Evolutionary conservation across 1,139 yeast genomes (phyloP).

Genomic region (Saccharomyces hybrid): DNA sequence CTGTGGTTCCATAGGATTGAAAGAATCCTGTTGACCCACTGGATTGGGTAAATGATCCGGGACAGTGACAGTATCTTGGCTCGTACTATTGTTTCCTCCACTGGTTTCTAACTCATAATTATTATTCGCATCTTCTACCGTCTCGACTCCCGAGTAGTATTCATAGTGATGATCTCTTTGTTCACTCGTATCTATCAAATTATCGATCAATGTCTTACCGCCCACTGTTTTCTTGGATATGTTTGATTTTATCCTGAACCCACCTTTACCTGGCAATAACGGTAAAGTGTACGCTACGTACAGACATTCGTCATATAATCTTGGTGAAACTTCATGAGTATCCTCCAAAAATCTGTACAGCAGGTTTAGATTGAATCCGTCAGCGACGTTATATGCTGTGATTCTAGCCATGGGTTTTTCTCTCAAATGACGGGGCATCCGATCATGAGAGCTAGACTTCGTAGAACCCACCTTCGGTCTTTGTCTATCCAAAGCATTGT

Average conservation of each 20-base stretch:
- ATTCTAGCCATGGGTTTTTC: slow-evolving; percentile 51
- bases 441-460: not conserved
- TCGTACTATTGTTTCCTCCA: slow-evolving; percentile 16
- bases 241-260: slow-evolving; percentile 74
- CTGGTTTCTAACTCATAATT: slow-evolving; percentile 34
- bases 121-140: slow-evolving; percentile 56
- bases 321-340: slow-evolving; percentile 74
- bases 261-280: slow-evolving; percentile 77
- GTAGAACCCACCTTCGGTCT: not conserved
- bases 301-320: slow-evolving; percentile 82
- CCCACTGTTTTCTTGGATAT: slow-evolving; percentile 55
- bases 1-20: slow-evolving; percentile 63
- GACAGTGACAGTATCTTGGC: slow-evolving; percentile 13
- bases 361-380: slow-evolving; percentile 59
- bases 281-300: slow-evolving; percentile 89
- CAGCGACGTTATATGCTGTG: slow-evolving; percentile 85
- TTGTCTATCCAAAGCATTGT: not conserved
- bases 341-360: slow-evolving; percentile 57
- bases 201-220: slow-evolving; percentile 62
- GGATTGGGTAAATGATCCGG: slow-evolving; percentile 25
- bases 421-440: slow-evolving; percentile 9
- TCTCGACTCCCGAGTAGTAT: slow-evolving; percentile 76
- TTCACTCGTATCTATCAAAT: slow-evolving; percentile 70
- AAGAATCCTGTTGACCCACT: slow-evolving; percentile 31
- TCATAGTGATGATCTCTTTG: slow-evolving; percentile 87